phyloP scores from a whole-genome alignment of 345 rosid species.

The Camelina neglecta region DNA sequence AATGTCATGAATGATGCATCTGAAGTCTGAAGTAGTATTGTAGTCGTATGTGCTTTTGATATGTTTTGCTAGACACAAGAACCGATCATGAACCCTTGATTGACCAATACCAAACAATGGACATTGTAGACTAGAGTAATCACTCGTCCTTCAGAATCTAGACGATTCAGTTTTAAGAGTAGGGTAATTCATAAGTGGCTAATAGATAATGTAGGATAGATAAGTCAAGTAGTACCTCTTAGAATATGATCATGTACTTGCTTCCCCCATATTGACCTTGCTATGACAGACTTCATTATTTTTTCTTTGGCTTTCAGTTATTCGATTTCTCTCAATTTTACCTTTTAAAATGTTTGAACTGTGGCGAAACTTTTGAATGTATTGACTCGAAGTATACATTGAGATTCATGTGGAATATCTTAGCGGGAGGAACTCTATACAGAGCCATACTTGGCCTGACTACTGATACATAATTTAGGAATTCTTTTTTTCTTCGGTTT shows the following conservation, averaged over 20 bases:
- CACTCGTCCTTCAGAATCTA: neutral
- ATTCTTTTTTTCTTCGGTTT: neutral
- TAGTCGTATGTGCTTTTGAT: slow-evolving; percentile 11
- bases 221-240: too few species aligned
- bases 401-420: neutral
- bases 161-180: neutral
- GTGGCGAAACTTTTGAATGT: neutral
- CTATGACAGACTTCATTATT: neutral
- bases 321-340: neutral
- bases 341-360: neutral
- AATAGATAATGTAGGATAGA: neutral
- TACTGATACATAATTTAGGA: neutral
- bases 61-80: neutral
- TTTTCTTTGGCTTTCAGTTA: neutral
- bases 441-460: neutral
- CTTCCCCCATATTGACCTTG: neutral
- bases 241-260: neutral
- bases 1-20: slow-evolving; percentile 8
- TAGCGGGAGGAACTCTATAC: neutral
- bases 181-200: neutral
- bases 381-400: neutral
- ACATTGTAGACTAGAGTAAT: neutral
- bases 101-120: neutral
- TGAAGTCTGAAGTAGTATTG: slow-evolving; percentile 15
- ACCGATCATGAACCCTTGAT: neutral